Base-by-base conservation (phyloP, 331 rosid species). In the Pyrus hybrid region DNA sequence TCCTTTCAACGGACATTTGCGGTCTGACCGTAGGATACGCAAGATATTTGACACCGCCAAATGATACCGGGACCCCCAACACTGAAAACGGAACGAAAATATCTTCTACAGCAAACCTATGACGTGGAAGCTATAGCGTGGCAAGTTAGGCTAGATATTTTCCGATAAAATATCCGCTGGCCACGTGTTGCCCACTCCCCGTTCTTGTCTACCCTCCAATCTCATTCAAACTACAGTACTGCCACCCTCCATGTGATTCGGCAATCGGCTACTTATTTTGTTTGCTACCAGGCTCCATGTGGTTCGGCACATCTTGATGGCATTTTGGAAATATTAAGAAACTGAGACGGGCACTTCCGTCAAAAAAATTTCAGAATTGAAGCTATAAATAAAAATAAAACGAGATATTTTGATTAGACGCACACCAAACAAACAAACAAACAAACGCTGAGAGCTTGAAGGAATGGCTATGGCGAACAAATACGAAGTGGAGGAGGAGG, bases 401-500 rank as follows among this genome's bases (percentile, higher is more conserved):
- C 14, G 8, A 16, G 54, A 54, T 12, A 72, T 79, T 53, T 35
- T 32, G 37, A 18, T 23, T 6, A 43, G 7, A 11, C 3, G 23
- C 14, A 49, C 29, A 32, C 6, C 43, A n/a, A 29, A 53, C 41
- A 77, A 33, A 30, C 60, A 58, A 10, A 58, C 51, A 73, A 35
- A 53, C 41, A 76, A 25, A 49, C 47, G 47, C 4, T 41, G 60
- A 66, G 67, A 64, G 62, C n/a, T 47, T 22, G 35, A 47, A 35
- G 35, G 43, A 61, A 80, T 86, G 95, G 88, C 93, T 47, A 76
- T 95, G 89, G 87, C 97, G 64, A 92, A 82, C 73, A 76, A 58
- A 32, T 68, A 63, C 10, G 87, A 82, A 70, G 83, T 28, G 5
- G 70, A 18, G 56, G 86, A 72, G 22, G 81, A 74, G 21, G 80